Conservation (phyloP, 345 rosid genomes). For the Murraya koenigii region DNA sequence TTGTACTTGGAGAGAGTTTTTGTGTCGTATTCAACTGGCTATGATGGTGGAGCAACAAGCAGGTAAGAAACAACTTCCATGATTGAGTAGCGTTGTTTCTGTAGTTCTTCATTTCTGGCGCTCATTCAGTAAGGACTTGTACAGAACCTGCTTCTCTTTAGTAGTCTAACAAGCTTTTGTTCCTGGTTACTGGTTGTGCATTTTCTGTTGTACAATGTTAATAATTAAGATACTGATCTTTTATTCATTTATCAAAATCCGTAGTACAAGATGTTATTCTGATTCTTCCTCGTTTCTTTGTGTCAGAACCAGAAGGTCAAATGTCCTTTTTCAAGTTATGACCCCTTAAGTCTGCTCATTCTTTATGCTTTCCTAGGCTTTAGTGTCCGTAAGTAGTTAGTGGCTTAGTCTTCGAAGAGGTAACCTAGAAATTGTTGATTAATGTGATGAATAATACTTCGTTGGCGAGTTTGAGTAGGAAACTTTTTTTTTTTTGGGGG, state of each 20-base stretch:
- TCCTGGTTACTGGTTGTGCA: background rate
- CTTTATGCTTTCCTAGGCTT: background rate
- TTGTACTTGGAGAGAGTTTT: slow-evolving; percentile 75
- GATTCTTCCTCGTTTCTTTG: background rate
- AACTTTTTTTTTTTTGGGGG: background rate
- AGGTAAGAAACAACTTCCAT: slow-evolving; percentile 44
- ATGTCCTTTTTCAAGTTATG: too few relatives aligned
- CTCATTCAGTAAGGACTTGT: background rate
- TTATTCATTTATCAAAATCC: background rate
- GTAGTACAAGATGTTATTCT: background rate
- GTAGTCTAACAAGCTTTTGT: background rate
- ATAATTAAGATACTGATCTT: background rate
- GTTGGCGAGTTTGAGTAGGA: background rate
- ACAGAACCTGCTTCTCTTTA: background rate
- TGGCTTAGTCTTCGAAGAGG: background rate
- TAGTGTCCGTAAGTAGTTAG: background rate
- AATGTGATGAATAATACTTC: background rate
- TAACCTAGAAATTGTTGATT: background rate
- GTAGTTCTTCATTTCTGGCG: background rate
- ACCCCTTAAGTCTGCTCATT: background rate
- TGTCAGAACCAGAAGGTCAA: background rate
- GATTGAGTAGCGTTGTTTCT: background rate
- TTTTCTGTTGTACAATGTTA: background rate
- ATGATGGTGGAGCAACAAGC: slow-evolving; percentile 89
- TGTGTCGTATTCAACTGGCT: slow-evolving; percentile 85